Percentiles rank a stretch among this genome's conserved stretches.
Evolutionary conservation across 805 yeast species (phyloP).

Genomic region (Wickerhamomyces chaumierensis): DNA sequence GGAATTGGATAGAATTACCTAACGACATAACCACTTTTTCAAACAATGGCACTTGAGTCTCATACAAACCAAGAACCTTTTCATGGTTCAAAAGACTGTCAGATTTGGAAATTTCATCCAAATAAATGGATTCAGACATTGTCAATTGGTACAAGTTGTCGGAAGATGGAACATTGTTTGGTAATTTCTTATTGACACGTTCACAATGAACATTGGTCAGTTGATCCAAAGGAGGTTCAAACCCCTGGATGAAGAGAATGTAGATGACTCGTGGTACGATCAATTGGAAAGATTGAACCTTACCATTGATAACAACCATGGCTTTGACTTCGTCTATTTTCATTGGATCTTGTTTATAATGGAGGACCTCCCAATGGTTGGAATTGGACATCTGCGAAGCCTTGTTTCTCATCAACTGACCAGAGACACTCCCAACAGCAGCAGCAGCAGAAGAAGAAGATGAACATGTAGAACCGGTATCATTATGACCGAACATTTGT

Average conservation of each 20-base stretch:
- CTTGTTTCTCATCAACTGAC: constrained; percentile 15
- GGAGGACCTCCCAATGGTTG: constrained; percentile 71
- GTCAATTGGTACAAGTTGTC: constrained; percentile 46
- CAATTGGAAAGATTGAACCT: constrained; percentile 62
- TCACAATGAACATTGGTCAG: constrained; percentile 35
- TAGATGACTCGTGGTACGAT: constrained; percentile 67
- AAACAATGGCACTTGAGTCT: constrained; percentile 51
- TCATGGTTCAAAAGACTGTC: constrained; percentile 56
- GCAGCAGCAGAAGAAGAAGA: too few relatives aligned
- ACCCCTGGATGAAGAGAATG: constrained; percentile 45
- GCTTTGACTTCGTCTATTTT: constrained; percentile 73
- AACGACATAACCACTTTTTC: constrained; percentile 73
- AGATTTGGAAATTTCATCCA: constrained; percentile 42
- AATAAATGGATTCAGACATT: constrained; percentile 55
- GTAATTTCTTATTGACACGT: constrained; percentile 49
- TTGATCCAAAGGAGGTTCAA: constrained; percentile 8
- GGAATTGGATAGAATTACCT: constrained; percentile 65
- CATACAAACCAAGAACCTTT: constrained; percentile 61
- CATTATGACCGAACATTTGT: constrained; percentile 56
- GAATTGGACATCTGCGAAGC: too few relatives aligned
- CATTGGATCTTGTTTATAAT: constrained; percentile 41
- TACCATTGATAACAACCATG: constrained; percentile 53
- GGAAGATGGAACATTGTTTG: constrained; percentile 46
- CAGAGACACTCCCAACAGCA: constrained; percentile 19
- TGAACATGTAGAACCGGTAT: too few relatives aligned